Evolutionary conservation across 176 grass and related monocot genomes (phyloP).

Genomic region (Raddia distichophylla): DNA sequence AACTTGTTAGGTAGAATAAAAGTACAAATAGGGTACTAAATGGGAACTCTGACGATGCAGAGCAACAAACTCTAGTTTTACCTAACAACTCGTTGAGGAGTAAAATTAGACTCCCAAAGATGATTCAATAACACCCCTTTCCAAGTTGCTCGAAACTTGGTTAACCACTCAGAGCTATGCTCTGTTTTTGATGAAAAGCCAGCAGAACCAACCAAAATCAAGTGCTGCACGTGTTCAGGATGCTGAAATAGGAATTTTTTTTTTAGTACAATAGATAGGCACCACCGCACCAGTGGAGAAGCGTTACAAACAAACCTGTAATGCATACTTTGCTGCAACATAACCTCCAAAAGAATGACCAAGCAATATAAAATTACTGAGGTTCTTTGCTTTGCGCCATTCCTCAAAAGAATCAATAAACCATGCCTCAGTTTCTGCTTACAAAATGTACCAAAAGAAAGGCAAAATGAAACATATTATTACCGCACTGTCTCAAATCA

Average conservation of each 20-base stretch:
- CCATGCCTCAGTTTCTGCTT: slow-evolving; percentile 94
- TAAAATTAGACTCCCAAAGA: slow-evolving; percentile 97
- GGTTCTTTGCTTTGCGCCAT: slow-evolving; percentile 96
- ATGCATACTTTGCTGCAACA: slow-evolving; percentile 92
- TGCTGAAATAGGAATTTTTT: slow-evolving; percentile 61
- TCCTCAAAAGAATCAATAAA: slow-evolving; percentile 99
- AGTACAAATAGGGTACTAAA: slow-evolving; percentile 12
- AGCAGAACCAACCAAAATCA: slow-evolving; percentile 97
- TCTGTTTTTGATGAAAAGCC: slow-evolving; percentile 91
- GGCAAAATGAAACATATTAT: slow-evolving; percentile 23
- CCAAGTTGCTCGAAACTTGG: slow-evolving; percentile 91
- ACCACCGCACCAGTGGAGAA: slow-evolving; percentile 11
- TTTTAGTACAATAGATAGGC: slow-evolving; percentile 34
- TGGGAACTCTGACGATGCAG: background rate
- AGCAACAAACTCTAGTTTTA: slow-evolving; percentile 35
- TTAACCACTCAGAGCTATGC: slow-evolving; percentile 81
- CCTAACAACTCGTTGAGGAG: slow-evolving; percentile 89
- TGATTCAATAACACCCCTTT: slow-evolving; percentile 86
- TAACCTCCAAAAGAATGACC: slow-evolving; percentile 99
- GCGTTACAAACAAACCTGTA: slow-evolving; percentile 58
- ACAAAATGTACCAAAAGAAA: slow-evolving; percentile 38
- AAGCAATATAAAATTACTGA: slow-evolving; percentile 92
- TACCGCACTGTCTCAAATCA: slow-evolving; percentile 14
- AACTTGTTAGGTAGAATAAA: background rate
- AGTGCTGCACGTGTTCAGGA: slow-evolving; percentile 89